These are phyloP conservation scores for Populus simonii DNA, from an alignment of 345 rosid species.

Conservation along the genomic window DNA sequence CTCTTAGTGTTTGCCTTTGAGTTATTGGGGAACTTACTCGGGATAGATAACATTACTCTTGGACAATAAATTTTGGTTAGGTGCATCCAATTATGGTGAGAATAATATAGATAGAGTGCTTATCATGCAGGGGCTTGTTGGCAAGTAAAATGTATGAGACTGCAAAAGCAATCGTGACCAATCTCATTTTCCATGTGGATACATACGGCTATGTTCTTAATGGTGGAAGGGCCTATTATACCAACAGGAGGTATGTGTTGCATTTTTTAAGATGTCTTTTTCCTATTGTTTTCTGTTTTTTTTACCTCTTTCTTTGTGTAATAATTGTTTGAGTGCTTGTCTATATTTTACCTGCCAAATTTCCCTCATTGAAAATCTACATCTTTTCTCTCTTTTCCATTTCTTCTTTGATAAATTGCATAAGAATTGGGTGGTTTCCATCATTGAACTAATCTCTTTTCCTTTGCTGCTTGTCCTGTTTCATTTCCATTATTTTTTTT, in stretches of 20 bases:
- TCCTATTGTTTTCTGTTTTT: neutral
- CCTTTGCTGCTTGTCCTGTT: neutral
- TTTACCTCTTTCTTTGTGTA: neutral
- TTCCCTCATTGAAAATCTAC: neutral
- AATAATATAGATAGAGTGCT: neutral
- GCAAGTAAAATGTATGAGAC: conserved; percentile 80
- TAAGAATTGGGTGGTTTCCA: neutral
- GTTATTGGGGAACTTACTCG: too few species aligned
- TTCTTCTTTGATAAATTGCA: neutral
- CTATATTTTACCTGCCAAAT: neutral
- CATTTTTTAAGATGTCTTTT: neutral
- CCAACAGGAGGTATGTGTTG: conserved; percentile 64
- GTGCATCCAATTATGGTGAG: neutral
- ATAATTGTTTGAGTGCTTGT: neutral
- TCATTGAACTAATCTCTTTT: neutral
- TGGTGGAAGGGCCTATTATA: conserved; percentile 81
- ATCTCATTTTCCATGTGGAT: conserved; percentile 63
- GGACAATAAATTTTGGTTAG: neutral
- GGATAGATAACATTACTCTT: neutral
- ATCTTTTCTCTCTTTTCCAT: neutral
- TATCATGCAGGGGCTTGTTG: conserved; percentile 68
- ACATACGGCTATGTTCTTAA: conserved; percentile 71
- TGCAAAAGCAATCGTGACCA: conserved; percentile 66
- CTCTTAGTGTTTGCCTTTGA: too few species aligned
- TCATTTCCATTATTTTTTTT: neutral